Evolutionary conservation across 1,284 basidiomycete genomes (phyloP).

Genomic region (Ustilago tritici): DNA sequence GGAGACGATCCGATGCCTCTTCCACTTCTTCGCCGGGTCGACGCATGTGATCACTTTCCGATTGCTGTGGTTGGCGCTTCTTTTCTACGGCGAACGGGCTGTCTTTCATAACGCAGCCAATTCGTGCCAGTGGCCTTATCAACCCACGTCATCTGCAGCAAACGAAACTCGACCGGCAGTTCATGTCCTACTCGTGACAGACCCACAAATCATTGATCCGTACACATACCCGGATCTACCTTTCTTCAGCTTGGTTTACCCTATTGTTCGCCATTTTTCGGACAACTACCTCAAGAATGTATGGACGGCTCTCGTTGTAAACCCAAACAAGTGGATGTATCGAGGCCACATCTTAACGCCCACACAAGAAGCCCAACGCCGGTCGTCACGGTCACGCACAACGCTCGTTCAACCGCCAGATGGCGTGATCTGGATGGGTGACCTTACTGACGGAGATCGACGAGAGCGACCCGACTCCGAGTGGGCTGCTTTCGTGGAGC

Average conservation of each 20-base stretch:
- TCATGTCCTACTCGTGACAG: slow-evolving; percentile 43
- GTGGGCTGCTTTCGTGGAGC: slow-evolving; percentile 29
- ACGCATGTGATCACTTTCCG: slow-evolving; percentile 32
- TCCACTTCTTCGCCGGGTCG: slow-evolving; percentile 21
- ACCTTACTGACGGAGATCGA: slow-evolving; percentile 53
- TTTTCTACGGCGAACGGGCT: slow-evolving; percentile 42
- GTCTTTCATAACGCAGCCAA: slow-evolving; percentile 42
- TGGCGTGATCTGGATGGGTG: slow-evolving; percentile 56
- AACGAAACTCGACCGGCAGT: slow-evolving; percentile 12
- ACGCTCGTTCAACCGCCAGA: slow-evolving; percentile 37
- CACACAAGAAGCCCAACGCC: slow-evolving; percentile 7
- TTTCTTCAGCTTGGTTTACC: slow-evolving; percentile 18
- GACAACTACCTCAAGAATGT: slow-evolving; percentile 53
- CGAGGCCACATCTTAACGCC: slow-evolving; percentile 23
- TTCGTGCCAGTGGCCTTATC: slow-evolving; percentile 32
- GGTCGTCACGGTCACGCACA: not conserved
- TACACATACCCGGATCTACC: slow-evolving; percentile 43
- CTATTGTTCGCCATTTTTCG: slow-evolving; percentile 42
- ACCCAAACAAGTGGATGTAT: slow-evolving; percentile 46
- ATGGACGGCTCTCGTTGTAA: slow-evolving; percentile 36
- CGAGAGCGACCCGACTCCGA: slow-evolving; percentile 22
- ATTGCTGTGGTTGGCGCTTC: slow-evolving; percentile 32
- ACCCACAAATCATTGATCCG: slow-evolving; percentile 52
- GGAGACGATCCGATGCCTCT: slow-evolving; percentile 13
- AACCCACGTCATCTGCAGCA: slow-evolving; percentile 14